These are phyloP conservation scores for Cordyceps javanica DNA, from an alignment of 2,329 filamentous ascomycete species.

Conservation along the genomic window DNA sequence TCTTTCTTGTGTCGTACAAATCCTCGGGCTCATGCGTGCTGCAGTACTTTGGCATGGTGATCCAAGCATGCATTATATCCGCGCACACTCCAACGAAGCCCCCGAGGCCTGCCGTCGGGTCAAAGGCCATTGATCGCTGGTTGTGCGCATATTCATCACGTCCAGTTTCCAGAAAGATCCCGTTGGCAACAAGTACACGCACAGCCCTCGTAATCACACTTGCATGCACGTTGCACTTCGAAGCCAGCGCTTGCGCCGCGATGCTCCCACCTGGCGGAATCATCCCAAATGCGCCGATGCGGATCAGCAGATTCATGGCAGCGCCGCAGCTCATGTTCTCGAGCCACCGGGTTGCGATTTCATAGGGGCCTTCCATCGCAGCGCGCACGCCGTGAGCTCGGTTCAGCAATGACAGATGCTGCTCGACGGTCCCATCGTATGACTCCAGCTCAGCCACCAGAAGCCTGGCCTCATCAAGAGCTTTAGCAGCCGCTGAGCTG, in stretches of 20 bases:
- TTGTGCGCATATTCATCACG: constrained; percentile 28
- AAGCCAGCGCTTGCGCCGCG: constrained; percentile 12
- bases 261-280: constrained; percentile 11
- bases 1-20: constrained; percentile 26
- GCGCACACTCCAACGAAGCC: constrained; percentile 26
- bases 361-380: constrained; percentile 19
- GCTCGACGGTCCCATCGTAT: constrained; percentile 17
- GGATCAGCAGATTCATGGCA: constrained; percentile 18
- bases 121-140: constrained; percentile 22
- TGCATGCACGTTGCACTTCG: constrained; percentile 22
- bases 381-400: constrained; percentile 16
- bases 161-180: constrained; percentile 24
- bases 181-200: constrained; percentile 25
- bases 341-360: constrained; percentile 16
- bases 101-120: constrained; percentile 21
- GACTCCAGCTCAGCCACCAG: constrained; percentile 22
- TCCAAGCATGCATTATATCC: constrained; percentile 24
- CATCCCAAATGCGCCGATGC: constrained; percentile 17
- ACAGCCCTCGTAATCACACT: constrained; percentile 27
- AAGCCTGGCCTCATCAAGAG: constrained; percentile 22
- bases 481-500: constrained; percentile 12
- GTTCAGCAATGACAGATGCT: constrained; percentile 17
- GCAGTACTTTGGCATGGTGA: constrained; percentile 24
- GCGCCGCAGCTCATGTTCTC: constrained; percentile 18
- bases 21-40: constrained; percentile 25